Conservation (phyloP, 805 yeast species). For the Pichia nakasei region DNA sequence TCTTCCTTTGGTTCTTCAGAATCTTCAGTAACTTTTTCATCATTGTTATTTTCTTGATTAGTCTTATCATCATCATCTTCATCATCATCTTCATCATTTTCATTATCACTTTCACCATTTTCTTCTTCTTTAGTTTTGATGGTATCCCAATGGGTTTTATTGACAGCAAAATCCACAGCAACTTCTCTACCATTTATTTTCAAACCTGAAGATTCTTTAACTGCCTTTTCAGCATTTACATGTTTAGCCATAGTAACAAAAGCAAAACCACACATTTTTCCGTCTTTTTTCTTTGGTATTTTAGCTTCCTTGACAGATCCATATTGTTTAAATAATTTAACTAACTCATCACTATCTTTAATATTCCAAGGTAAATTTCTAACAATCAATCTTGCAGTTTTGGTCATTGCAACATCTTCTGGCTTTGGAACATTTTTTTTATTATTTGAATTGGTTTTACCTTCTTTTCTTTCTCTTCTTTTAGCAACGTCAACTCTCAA, state of each 20-base stretch:
- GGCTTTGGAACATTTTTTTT: conserved; percentile 7
- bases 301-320: conserved; percentile 86
- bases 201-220: conserved; percentile 63
- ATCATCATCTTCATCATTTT: conserved; percentile 33
- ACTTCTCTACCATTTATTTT: conserved; percentile 86
- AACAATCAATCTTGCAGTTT: conserved; percentile 79
- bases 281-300: conserved; percentile 82
- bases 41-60: conserved; percentile 28
- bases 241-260: conserved; percentile 84
- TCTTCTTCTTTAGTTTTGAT: conserved; percentile 38
- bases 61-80: conserved; percentile 30
- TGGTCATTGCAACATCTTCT: conserved; percentile 23
- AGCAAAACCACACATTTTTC: conserved; percentile 90
- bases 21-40: conserved; percentile 1
- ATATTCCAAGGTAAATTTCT: conserved; percentile 97
- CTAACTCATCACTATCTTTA: conserved; percentile 63
- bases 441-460: conserved; percentile 22
- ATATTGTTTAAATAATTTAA: conserved; percentile 58
- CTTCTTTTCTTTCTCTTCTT: conserved; percentile 70
- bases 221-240: conserved; percentile 70
- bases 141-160: conserved; percentile 75
- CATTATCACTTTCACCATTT: conserved; percentile 30
- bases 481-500: conserved; percentile 82
- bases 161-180: conserved; percentile 89
- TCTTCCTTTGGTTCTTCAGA: conserved; percentile 17